Base-by-base conservation (phyloP, 2,329 filamentous ascomycete genomes). In the Diaporthe aspalathi region DNA sequence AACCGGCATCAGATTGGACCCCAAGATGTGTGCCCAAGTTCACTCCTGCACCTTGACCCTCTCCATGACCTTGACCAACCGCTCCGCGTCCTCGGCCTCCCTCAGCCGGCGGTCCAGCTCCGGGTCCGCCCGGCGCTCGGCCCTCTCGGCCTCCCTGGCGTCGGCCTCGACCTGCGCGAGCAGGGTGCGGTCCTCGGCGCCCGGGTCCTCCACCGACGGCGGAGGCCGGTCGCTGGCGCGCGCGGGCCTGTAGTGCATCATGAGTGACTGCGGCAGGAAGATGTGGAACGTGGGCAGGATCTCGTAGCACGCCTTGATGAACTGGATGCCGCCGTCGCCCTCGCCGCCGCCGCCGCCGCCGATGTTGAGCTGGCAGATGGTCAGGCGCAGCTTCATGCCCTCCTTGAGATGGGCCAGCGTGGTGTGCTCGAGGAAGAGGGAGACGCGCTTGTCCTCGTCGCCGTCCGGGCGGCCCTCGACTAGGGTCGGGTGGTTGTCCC, bases 211-310 rank as follows among this genome's bases (percentile, higher is more conserved):
- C 2, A 85, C 79, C 1, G 85, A 88, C 4, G 83, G 85, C 2
- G 84, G 81, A 3, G 84, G 83, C 0, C 86, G 83, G 17, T 84
- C 80, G 35, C 83, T 83, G 0, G 75, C 75, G 3, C 77, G 77
- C 0, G 91, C 91, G 29, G 87, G 81, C 78, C 90, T 93, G 86
- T 88, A 94, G 22, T 85, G 80, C 27, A 85, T 76, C 91, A 95
- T 93, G 74, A 93, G 82, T 74, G 91, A 88, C 78, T 95, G 93
- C 0, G 88, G 86, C 32, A 94, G 81, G 70, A 89, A 89, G 0
- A 84, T 87, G 77, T 92, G 89, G 77, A 92, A 93, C 0, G 87
- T 88, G 3, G 89, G 89, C 70, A 88, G 86, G 14, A 91, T 78
- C 0, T 84, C 84, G 35, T 82, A 78, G 20, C 92, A 78, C 2